A percentile compares a stretch with the other conserved stretches of the same genome.
Evolutionary conservation across 768 basidiomycete genomes (phyloP).

Genomic region (Serendipita sp.): DNA sequence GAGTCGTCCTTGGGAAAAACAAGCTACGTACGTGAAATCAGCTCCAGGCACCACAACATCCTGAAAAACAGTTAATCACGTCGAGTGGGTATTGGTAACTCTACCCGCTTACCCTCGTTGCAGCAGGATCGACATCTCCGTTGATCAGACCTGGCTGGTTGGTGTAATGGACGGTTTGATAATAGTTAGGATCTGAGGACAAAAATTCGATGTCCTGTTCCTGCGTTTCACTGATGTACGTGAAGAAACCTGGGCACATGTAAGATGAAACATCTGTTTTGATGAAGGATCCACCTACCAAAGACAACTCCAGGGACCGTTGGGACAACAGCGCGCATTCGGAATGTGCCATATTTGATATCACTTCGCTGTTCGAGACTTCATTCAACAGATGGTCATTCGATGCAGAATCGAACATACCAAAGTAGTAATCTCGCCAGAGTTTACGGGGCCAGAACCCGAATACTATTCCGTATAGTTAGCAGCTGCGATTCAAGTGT

Average conservation of each 20-base stretch:
- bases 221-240: slow-evolving; percentile 7
- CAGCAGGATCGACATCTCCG: slow-evolving; percentile 10
- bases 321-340: slow-evolving; percentile 13
- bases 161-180: slow-evolving; percentile 12
- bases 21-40: slow-evolving; percentile 12
- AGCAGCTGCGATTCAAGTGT: neutral
- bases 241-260: slow-evolving; percentile 11
- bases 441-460: slow-evolving; percentile 10
- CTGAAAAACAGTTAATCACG: neutral
- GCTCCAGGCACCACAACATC: neutral
- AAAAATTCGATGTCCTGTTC: slow-evolving; percentile 13
- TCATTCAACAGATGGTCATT: neutral
- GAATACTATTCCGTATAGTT: slow-evolving; percentile 1
- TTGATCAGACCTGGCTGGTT: slow-evolving; percentile 12
- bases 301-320: slow-evolving; percentile 10
- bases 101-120: slow-evolving; percentile 4
- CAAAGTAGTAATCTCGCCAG: slow-evolving; percentile 8
- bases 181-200: slow-evolving; percentile 10
- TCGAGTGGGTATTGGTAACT: neutral
- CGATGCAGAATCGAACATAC: neutral
- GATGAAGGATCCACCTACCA: neutral
- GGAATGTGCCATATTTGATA: slow-evolving; percentile 12
- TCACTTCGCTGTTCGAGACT: neutral
- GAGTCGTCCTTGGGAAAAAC: neutral
- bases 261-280: neutral